These are phyloP conservation scores for Botryotinia calthae DNA, from an alignment of 2,329 filamentous ascomycete species.

Conservation along the genomic window DNA sequence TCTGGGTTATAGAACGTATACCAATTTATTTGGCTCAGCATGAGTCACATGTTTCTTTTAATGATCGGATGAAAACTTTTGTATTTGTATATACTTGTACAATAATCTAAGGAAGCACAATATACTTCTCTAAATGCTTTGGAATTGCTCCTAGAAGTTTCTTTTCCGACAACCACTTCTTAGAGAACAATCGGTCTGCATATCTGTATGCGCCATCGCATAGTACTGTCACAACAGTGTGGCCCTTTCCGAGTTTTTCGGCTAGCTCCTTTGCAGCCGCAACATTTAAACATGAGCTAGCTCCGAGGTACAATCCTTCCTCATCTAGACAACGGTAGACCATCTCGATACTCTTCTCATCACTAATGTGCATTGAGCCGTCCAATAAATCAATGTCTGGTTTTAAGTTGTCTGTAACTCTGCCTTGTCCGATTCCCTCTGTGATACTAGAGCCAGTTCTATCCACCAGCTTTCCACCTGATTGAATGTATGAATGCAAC, in stretches of 20 bases:
- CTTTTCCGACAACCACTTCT: conserved; percentile 87
- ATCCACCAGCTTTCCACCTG: conserved; percentile 79
- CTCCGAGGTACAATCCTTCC: conserved; percentile 92
- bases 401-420: conserved; percentile 90
- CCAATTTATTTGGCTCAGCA: conserved; percentile 20
- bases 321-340: conserved; percentile 95
- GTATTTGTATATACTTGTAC: conserved; percentile 20
- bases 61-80: conserved; percentile 14
- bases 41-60: background rate
- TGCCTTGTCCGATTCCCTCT: conserved; percentile 94
- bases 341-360: conserved; percentile 97
- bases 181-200: conserved; percentile 88
- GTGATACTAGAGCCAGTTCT: conserved; percentile 86
- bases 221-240: conserved; percentile 89
- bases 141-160: conserved; percentile 78
- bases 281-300: conserved; percentile 91
- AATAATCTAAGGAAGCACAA: conserved; percentile 70
- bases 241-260: conserved; percentile 80
- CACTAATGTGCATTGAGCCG: conserved; percentile 77
- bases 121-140: conserved; percentile 84
- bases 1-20: conserved; percentile 18
- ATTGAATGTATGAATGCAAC: conserved; percentile 85
- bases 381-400: conserved; percentile 83
- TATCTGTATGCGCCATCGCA: conserved; percentile 98
- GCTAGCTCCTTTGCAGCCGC: conserved; percentile 93